These are phyloP conservation scores for Sporothrix brunneoviolacea DNA, from an alignment of 2,329 filamentous ascomycete genomes.

Conservation along the genomic window DNA sequence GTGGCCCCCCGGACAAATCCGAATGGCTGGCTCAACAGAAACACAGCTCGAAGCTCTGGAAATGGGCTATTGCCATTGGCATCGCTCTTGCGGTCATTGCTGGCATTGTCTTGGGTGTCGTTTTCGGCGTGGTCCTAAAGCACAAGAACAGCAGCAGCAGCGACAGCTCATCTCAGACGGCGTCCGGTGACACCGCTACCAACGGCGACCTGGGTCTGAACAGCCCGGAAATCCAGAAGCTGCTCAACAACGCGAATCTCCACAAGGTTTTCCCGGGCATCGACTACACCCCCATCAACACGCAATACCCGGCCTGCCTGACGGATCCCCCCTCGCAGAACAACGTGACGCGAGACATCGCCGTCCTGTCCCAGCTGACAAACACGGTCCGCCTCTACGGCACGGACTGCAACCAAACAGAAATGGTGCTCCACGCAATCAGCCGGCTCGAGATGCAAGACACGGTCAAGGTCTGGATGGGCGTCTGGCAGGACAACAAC, in stretches of 20 bases:
- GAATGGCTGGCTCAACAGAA: constrained; percentile 57
- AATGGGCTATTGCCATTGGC: constrained; percentile 59
- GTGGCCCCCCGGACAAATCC: constrained; percentile 51
- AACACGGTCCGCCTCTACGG: constrained; percentile 85
- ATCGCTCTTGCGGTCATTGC: constrained; percentile 61
- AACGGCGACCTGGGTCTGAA: constrained; percentile 69
- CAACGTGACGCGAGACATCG: constrained; percentile 86
- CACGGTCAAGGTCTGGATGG: constrained; percentile 82
- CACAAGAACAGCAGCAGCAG: constrained; percentile 36
- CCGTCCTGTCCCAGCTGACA: constrained; percentile 82
- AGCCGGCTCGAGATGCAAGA: constrained; percentile 63
- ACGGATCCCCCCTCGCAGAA: constrained; percentile 78
- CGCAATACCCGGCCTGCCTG: constrained; percentile 81
- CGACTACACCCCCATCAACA: constrained; percentile 88
- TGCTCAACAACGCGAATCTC: constrained; percentile 73
- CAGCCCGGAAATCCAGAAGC: constrained; percentile 65
- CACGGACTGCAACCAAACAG: constrained; percentile 94
- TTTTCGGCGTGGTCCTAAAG: constrained; percentile 64
- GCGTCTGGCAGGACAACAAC: constrained; percentile 87
- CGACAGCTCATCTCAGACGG: constrained; percentile 38
- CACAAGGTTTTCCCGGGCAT: constrained; percentile 94
- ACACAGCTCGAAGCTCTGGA: constrained; percentile 57
- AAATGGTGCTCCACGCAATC: constrained; percentile 84
- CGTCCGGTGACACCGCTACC: constrained; percentile 49
- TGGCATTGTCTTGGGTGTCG: constrained; percentile 65